Percentiles rank a stretch among this genome's conserved stretches.
phyloP scores from a whole-genome alignment of 176 grass and related monocot species.

The Aechmea fasciata region DNA sequence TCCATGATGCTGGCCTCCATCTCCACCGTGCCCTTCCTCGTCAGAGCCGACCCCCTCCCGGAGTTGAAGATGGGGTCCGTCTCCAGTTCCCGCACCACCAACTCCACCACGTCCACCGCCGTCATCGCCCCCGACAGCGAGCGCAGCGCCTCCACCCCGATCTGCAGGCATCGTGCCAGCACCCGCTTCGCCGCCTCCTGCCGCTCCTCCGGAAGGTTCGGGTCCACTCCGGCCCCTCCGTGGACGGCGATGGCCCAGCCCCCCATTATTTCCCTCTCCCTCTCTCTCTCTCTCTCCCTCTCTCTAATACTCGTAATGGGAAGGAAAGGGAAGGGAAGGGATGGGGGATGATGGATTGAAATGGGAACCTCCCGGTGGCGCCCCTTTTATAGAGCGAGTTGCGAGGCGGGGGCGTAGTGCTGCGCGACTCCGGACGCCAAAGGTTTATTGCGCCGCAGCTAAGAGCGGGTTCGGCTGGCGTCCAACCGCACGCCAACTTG shows the following conservation, averaged over 20 bases:
- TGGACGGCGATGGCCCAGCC: conserved; percentile 92
- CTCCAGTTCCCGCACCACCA: conserved; percentile 81
- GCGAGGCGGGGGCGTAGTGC: background rate
- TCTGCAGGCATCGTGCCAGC: conserved; percentile 57
- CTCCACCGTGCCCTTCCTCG: conserved; percentile 68
- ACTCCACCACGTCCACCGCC: conserved; percentile 52
- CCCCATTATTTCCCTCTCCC: conserved; percentile 29
- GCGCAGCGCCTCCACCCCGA: conserved; percentile 41
- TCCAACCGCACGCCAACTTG: background rate
- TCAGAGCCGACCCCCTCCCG: conserved; percentile 67
- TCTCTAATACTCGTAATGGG: too few relatives aligned
- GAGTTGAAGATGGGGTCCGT: conserved; percentile 89
- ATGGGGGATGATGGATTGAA: background rate
- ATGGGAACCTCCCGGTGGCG: background rate
- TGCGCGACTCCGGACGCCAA: background rate
- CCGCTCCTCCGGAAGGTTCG: conserved; percentile 46
- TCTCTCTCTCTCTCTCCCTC: background rate
- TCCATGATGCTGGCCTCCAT: conserved; percentile 99
- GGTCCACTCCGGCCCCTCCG: conserved; percentile 86
- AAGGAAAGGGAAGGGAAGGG: background rate
- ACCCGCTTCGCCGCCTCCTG: conserved; percentile 77
- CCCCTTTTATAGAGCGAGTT: background rate
- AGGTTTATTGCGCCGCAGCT: background rate
- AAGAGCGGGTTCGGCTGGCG: background rate
- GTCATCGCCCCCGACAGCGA: conserved; percentile 2